A percentile compares a stretch with the other conserved stretches of the same genome.
These are phyloP conservation scores for Rhizophora apiculata DNA, from an alignment of 345 rosid species.

Conservation along the genomic window DNA sequence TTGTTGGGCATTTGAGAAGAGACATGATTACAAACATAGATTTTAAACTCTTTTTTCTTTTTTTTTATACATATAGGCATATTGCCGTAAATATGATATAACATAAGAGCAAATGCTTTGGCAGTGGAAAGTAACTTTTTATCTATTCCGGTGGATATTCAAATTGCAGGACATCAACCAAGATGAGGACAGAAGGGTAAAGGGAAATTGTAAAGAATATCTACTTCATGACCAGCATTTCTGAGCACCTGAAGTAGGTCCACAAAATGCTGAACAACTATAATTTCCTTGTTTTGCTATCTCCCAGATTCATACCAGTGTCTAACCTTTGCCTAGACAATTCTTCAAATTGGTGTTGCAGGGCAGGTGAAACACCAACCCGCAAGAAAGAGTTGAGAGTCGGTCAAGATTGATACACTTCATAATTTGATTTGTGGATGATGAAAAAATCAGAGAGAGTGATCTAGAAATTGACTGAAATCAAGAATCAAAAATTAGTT, in stretches of 20 bases:
- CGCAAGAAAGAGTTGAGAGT: conserved; percentile 18
- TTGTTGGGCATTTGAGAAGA: not conserved
- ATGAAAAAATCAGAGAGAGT: not conserved
- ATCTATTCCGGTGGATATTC: too few relatives aligned
- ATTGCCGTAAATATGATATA: not conserved
- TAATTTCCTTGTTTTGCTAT: conserved; percentile 53
- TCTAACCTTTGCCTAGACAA: conserved; percentile 43
- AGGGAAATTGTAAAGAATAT: not conserved
- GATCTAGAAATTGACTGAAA: conserved; percentile 1
- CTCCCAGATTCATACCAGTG: conserved; percentile 26
- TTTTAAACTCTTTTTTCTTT: not conserved
- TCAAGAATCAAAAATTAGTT: not conserved
- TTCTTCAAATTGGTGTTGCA: conserved; percentile 77
- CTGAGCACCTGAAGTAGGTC: conserved; percentile 94
- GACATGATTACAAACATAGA: not conserved
- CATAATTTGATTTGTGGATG: not conserved
- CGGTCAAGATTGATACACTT: not conserved
- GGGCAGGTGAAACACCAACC: conserved; percentile 69
- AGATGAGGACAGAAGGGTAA: not conserved
- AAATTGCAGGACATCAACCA: not conserved
- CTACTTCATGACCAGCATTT: conserved; percentile 62
- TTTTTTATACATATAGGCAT: too few relatives aligned
- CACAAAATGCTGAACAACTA: conserved; percentile 72
- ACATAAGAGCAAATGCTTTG: not conserved
- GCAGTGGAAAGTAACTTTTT: not conserved